phyloP scores from a whole-genome alignment of 208 protist genomes.

The Leishmania arabica region DNA sequence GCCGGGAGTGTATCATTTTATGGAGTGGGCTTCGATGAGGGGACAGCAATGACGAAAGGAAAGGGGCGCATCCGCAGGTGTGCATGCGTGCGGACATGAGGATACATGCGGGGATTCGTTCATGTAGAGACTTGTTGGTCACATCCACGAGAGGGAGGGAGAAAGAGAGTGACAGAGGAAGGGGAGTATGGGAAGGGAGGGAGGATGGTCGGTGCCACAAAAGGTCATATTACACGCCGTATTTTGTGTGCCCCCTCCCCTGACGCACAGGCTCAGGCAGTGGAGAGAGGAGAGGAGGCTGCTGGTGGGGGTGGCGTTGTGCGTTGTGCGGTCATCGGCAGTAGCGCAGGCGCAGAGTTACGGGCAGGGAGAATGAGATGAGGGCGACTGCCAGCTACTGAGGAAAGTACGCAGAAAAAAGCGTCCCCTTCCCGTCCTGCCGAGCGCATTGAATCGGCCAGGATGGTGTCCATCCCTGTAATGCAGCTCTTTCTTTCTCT shows the following conservation, averaged over 20 bases:
- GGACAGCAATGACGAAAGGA: not conserved
- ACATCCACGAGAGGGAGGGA: not conserved
- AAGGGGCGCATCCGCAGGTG: not conserved
- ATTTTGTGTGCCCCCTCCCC: no score
- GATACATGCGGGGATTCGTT: not conserved
- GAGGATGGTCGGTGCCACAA: not conserved
- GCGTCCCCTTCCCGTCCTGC: not conserved
- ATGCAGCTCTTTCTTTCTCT: not conserved
- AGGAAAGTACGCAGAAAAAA: not conserved
- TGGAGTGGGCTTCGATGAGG: not conserved
- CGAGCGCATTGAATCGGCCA: not conserved
- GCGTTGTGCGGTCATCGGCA: not conserved
- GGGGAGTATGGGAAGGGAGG: not conserved
- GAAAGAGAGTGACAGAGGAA: not conserved
- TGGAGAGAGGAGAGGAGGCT: not conserved
- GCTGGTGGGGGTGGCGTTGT: not conserved
- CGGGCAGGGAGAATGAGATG: no score
- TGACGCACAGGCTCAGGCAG: not conserved
- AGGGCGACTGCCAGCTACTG: not conserved
- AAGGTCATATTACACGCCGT: no score
- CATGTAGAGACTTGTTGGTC: not conserved
- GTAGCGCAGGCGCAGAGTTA: not conserved
- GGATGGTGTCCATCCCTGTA: not conserved
- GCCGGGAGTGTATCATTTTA: not conserved
- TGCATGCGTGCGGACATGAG: not conserved